phyloP scores from a whole-genome alignment of 306 rosid species.

The Casuarina glauca region DNA sequence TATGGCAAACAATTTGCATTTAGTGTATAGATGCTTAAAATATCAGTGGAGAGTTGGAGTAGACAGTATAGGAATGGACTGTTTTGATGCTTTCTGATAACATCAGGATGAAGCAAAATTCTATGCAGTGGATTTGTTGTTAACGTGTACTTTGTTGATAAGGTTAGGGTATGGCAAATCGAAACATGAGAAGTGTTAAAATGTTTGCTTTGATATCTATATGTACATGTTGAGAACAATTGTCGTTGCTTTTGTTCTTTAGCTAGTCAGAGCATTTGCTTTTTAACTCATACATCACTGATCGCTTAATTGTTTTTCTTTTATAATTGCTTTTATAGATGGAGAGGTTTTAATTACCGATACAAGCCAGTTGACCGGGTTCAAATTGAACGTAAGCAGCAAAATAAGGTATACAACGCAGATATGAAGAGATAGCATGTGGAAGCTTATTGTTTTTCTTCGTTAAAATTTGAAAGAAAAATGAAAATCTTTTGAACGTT shows the following conservation, averaged over 20 bases:
- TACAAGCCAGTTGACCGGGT: constrained; percentile 56
- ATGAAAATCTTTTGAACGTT: neutral
- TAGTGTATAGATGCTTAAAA: neutral
- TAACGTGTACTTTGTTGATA: neutral
- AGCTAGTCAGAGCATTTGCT: neutral
- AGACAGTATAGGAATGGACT: neutral
- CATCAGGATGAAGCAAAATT: neutral
- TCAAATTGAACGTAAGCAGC: constrained; percentile 56
- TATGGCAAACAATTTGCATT: neutral
- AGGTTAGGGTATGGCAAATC: neutral
- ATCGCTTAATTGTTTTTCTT: neutral
- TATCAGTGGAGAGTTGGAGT: neutral
- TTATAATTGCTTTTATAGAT: constrained; percentile 37
- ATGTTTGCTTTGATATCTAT: neutral
- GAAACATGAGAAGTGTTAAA: neutral
- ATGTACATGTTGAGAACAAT: neutral
- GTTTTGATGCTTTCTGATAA: neutral
- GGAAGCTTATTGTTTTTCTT: neutral
- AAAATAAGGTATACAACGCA: constrained; percentile 55
- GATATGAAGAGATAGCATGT: neutral
- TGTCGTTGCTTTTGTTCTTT: neutral
- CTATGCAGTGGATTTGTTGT: neutral
- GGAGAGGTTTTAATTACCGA: constrained; percentile 67
- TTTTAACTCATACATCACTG: neutral
- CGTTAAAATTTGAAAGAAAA: neutral